A percentile compares a stretch with the other conserved stretches of the same genome.
Evolutionary conservation across 768 basidiomycete species (phyloP).

Genomic region (Mycena kentingensis): DNA sequence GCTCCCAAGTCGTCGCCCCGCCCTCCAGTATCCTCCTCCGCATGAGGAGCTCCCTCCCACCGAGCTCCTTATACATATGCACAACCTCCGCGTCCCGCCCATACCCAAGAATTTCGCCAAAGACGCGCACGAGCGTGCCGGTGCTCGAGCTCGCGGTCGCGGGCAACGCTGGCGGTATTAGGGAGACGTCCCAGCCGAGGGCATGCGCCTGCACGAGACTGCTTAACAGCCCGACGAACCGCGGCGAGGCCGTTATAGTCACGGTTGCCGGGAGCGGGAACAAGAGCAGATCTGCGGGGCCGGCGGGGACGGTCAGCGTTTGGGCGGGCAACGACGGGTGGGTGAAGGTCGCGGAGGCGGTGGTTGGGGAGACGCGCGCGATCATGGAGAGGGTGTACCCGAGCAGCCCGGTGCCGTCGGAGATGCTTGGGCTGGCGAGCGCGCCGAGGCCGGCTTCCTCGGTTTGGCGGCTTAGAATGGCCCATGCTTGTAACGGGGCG

Average conservation of each 20-base stretch:
- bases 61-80: constrained; percentile 70
- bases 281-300: constrained; percentile 44
- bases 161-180: constrained; percentile 57
- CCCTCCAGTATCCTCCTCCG: constrained; percentile 56
- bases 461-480: constrained; percentile 55
- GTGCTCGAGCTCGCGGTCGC: constrained; percentile 64
- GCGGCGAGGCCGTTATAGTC: constrained; percentile 47
- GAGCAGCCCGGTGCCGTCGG: constrained; percentile 49
- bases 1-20: constrained; percentile 61
- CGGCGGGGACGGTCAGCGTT: constrained; percentile 48
- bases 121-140: constrained; percentile 57
- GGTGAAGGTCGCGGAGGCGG: constrained; percentile 46
- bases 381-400: constrained; percentile 52
- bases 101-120: constrained; percentile 61
- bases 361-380: constrained; percentile 40
- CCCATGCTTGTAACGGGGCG: constrained; percentile 65
- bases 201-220: constrained; percentile 64
- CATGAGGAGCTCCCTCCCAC: constrained; percentile 68
- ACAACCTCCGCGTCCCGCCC: constrained; percentile 48
- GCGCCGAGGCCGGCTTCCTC: constrained; percentile 56
- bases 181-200: constrained; percentile 65
- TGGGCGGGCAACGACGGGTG: constrained; percentile 32
- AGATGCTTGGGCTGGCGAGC: constrained; percentile 49
- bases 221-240: constrained; percentile 61
- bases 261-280: constrained; percentile 45